A percentile compares a stretch with the other conserved stretches of the same genome.
These are phyloP conservation scores for Coemansia sp. DNA, from an alignment of 192 early-diverging fungal genomes.

Conservation along the genomic window DNA sequence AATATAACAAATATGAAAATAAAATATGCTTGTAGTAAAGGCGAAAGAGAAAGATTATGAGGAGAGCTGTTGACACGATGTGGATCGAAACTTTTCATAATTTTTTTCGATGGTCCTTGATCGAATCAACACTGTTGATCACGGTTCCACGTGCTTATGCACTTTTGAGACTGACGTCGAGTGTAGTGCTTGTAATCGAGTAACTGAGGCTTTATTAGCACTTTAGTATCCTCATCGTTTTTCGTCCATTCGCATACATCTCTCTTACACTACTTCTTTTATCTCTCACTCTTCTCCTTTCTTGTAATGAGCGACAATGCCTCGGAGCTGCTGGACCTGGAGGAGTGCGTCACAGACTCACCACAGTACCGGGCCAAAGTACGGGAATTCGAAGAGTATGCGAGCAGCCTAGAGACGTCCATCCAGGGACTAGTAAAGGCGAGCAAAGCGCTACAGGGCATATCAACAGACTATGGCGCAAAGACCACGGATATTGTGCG, in stretches of 20 bases:
- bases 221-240: not conserved
- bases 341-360: slow-evolving; percentile 43
- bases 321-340: slow-evolving; percentile 31
- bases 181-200: too few relatives aligned
- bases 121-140: slow-evolving; percentile 1
- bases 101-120: slow-evolving; percentile 7
- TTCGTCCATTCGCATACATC: not conserved
- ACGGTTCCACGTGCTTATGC: not conserved
- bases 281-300: not conserved
- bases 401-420: slow-evolving; percentile 27
- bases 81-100: not conserved
- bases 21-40: not conserved
- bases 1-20: not conserved
- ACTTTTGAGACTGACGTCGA: not conserved
- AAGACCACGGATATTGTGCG: slow-evolving; percentile 20
- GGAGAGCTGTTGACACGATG: not conserved
- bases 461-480: slow-evolving; percentile 26
- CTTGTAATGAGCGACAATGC: slow-evolving; percentile 15
- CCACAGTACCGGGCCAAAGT: slow-evolving; percentile 42
- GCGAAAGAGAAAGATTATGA: not conserved
- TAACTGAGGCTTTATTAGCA: not conserved
- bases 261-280: not conserved
- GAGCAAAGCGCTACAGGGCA: slow-evolving; percentile 28
- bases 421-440: slow-evolving; percentile 40
- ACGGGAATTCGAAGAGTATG: slow-evolving; percentile 44